These are phyloP conservation scores for Lepidium didymum DNA, from an alignment of 345 rosid species.

Conservation along the genomic window DNA sequence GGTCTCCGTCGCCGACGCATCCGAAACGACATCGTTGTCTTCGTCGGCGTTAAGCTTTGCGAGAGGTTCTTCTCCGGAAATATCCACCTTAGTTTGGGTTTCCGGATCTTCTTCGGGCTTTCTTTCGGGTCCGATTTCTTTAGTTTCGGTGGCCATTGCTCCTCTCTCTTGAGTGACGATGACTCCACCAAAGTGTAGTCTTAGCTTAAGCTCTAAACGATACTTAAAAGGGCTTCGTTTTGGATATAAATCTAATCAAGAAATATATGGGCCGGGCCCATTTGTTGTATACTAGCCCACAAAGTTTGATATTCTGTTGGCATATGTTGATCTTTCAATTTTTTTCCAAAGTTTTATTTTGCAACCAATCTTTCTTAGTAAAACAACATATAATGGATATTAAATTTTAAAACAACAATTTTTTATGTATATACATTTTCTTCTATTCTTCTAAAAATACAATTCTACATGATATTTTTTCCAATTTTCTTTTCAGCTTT, in stretches of 20 bases:
- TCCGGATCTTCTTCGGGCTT: slow-evolving; percentile 7
- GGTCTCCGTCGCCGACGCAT: slow-evolving; percentile 48
- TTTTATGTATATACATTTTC: no score
- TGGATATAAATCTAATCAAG: no score
- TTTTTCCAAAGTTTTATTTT: no score
- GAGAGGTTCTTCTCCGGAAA: slow-evolving; percentile 10
- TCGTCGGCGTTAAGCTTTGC: slow-evolving; percentile 29
- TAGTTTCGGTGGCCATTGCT: slow-evolving; percentile 9
- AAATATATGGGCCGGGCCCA: slow-evolving; percentile 9
- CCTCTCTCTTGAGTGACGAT: neutral
- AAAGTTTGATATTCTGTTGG: no score
- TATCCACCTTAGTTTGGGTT: neutral
- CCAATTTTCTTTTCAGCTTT: no score
- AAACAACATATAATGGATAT: no score
- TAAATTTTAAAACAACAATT: no score
- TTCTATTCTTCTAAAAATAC: no score
- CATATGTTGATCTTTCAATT: no score
- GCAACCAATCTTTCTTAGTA: no score
- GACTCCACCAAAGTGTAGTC: neutral
- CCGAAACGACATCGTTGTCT: slow-evolving; percentile 37
- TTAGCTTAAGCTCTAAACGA: neutral
- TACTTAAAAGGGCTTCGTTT: neutral
- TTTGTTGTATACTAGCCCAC: no score
- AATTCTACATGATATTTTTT: no score
- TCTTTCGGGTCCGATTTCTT: slow-evolving; percentile 17